phyloP scores from a whole-genome alignment of 1,284 basidiomycete species.

The Fomitopsis palustris region DNA sequence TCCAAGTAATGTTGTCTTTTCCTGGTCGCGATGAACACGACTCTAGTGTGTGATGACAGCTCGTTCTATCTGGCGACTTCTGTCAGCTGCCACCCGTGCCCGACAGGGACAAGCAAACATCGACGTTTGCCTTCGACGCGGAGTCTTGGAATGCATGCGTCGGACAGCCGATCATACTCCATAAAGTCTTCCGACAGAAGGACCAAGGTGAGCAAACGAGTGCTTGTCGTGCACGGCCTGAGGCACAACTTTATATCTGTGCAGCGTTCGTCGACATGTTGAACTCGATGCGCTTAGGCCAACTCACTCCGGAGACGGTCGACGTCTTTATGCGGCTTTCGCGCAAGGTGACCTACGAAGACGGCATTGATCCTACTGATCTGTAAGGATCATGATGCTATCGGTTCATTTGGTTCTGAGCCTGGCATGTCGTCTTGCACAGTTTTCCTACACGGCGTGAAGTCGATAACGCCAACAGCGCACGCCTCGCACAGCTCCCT shows the following conservation, averaged over 20 bases:
- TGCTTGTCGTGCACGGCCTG: background rate
- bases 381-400: conserved; percentile 41
- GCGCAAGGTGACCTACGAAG: conserved; percentile 55
- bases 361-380: conserved; percentile 81
- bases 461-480: conserved; percentile 54
- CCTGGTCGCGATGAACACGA: conserved; percentile 4
- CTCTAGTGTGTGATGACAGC: conserved; percentile 31
- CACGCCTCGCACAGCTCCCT: conserved; percentile 36
- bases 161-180: conserved; percentile 33
- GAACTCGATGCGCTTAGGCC: conserved; percentile 67
- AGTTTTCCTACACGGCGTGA: conserved; percentile 60
- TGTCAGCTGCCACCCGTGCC: conserved; percentile 79
- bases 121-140: conserved; percentile 66
- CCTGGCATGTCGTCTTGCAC: conserved; percentile 19
- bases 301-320: conserved; percentile 42
- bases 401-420: background rate
- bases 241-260: background rate
- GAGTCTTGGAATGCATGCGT: conserved; percentile 52
- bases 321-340: conserved; percentile 58
- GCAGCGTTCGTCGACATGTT: conserved; percentile 68
- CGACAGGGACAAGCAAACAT: conserved; percentile 33
- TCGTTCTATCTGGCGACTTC: conserved; percentile 76
- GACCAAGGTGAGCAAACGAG: conserved; percentile 44
- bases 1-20: conserved; percentile 45
- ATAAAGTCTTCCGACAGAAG: conserved; percentile 40